phyloP scores from a whole-genome alignment of 805 yeast genomes.

The Candida dajiaensis region DNA sequence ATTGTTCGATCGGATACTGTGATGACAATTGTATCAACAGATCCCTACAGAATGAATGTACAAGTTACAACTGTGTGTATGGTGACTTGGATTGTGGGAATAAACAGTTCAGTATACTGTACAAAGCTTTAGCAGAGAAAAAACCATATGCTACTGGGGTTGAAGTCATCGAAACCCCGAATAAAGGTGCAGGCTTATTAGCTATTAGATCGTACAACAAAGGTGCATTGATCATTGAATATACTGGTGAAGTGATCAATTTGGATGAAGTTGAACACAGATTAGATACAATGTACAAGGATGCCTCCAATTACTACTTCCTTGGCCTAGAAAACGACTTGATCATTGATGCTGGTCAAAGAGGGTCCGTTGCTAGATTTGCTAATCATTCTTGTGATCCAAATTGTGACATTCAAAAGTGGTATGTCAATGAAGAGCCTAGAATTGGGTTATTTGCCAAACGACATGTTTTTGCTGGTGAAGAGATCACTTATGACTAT shows the following conservation, averaged over 20 bases:
- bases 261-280: constrained; percentile 33
- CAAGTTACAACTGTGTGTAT: constrained; percentile 25
- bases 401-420: constrained; percentile 42
- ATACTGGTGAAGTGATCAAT: constrained; percentile 43
- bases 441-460: constrained; percentile 41
- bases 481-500: constrained; percentile 44
- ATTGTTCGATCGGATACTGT: constrained; percentile 22
- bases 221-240: constrained; percentile 38
- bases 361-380: constrained; percentile 44
- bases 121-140: constrained; percentile 10
- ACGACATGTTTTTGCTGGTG: constrained; percentile 31
- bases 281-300: constrained; percentile 28
- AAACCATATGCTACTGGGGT: constrained; percentile 22
- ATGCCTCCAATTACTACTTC: constrained; percentile 32
- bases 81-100: constrained; percentile 31
- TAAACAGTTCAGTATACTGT: constrained; percentile 27
- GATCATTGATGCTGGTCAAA: constrained; percentile 37
- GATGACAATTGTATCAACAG: constrained; percentile 30
- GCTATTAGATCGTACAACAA: constrained; percentile 32
- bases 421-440: constrained; percentile 41
- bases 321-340: constrained; percentile 36
- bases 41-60: constrained; percentile 30
- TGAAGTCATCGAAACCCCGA: constrained; percentile 31
- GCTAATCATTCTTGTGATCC: constrained; percentile 47
- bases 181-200: constrained; percentile 38